These are phyloP conservation scores for Phytophthora foliorum DNA, from an alignment of 352 stramenopile species.

Conservation along the genomic window DNA sequence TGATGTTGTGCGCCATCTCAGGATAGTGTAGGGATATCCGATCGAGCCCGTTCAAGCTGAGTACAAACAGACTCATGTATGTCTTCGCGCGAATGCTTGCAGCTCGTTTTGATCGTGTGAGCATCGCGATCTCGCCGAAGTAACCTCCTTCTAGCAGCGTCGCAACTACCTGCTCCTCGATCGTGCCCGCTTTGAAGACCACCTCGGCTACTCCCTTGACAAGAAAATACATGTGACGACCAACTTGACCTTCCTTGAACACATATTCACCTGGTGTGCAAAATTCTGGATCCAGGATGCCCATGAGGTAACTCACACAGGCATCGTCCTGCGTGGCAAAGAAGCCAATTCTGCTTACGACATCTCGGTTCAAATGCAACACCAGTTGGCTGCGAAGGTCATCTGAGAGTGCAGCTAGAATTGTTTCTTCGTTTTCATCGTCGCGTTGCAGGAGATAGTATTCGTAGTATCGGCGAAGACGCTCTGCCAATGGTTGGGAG, in stretches of 20 bases:
- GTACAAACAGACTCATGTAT: conserved; percentile 81
- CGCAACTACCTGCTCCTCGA: conserved; percentile 63
- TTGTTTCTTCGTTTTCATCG: conserved; percentile 76
- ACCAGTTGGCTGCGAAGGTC: conserved; percentile 81
- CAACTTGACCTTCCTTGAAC: conserved; percentile 85
- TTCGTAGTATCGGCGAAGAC: conserved; percentile 82
- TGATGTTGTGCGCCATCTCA: conserved; percentile 82
- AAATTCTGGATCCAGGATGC: conserved; percentile 82
- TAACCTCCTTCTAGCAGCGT: conserved; percentile 78
- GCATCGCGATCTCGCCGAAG: conserved; percentile 88
- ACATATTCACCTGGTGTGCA: conserved; percentile 84
- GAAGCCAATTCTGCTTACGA: conserved; percentile 86
- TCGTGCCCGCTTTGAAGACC: conserved; percentile 67
- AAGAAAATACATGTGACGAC: conserved; percentile 88
- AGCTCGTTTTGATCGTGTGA: conserved; percentile 80
- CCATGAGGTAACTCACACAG: conserved; percentile 87
- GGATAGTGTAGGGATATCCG: conserved; percentile 81
- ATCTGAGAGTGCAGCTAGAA: conserved; percentile 76
- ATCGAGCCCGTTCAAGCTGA: conserved; percentile 78
- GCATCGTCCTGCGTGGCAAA: conserved; percentile 83
- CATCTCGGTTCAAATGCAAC: conserved; percentile 82
- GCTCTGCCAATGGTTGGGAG: conserved; percentile 56
- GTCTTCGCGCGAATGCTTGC: conserved; percentile 85
- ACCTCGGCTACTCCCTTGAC: conserved; percentile 81
- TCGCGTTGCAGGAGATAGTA: conserved; percentile 83